Conservation (phyloP, 1,139 yeast species). For the Suhomyces terraborum region DNA sequence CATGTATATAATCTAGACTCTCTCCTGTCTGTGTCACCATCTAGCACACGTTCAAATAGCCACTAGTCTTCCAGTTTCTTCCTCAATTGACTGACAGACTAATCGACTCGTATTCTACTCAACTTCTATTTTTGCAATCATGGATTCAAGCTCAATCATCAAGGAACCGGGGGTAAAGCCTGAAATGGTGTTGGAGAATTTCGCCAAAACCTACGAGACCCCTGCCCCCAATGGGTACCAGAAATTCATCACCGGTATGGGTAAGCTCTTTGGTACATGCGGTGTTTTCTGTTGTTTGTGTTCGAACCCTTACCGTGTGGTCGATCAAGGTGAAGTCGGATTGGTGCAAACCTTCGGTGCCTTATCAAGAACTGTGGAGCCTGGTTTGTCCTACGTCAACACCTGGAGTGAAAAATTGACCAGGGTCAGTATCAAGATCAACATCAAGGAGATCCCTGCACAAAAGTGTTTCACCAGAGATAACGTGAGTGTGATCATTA, state of each 20-base stretch:
- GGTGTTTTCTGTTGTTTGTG: constrained; percentile 67
- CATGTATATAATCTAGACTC: too few relatives aligned
- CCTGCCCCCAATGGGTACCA: constrained; percentile 43
- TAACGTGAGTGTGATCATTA: constrained; percentile 61
- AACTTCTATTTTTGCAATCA: background rate
- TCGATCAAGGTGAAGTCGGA: constrained; percentile 72
- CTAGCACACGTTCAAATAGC: too few relatives aligned
- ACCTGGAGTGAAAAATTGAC: constrained; percentile 62
- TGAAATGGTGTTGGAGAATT: constrained; percentile 24
- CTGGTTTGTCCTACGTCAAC: constrained; percentile 67
- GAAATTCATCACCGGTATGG: constrained; percentile 44
- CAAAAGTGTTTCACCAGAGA: constrained; percentile 72
- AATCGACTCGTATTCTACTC: too few relatives aligned
- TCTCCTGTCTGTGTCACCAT: too few relatives aligned
- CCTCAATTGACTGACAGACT: too few relatives aligned
- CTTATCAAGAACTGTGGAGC: constrained; percentile 65
- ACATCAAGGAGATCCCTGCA: constrained; percentile 66
- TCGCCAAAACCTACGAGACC: constrained; percentile 40
- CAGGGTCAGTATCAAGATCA: constrained; percentile 57
- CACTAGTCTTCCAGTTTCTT: too few relatives aligned
- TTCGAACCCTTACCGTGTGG: constrained; percentile 62
- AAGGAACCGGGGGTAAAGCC: constrained; percentile 19
- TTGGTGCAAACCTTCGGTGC: constrained; percentile 71
- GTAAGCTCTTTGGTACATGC: constrained; percentile 51
- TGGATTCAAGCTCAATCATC: constrained; percentile 10